These are phyloP conservation scores for Pseudogymnoascus sp. DNA, from an alignment of 2,329 filamentous ascomycete genomes.

Conservation along the genomic window DNA sequence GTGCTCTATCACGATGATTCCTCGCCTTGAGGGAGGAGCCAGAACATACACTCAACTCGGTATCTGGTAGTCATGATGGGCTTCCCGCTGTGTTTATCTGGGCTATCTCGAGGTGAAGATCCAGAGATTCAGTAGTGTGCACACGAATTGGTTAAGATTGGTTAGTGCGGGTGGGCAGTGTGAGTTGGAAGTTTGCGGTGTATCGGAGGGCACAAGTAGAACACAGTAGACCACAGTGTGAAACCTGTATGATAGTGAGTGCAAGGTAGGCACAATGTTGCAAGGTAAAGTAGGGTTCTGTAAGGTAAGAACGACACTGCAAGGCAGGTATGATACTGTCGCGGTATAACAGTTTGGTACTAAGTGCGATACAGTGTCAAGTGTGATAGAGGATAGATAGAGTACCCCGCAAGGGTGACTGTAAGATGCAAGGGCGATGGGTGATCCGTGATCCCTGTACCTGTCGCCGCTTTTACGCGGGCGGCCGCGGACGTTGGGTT, in stretches of 20 bases:
- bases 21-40: background rate
- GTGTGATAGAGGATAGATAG: background rate
- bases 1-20: slow-evolving; percentile 4
- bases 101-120: background rate
- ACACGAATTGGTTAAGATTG: background rate
- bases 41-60: slow-evolving; percentile 63
- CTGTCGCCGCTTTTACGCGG: background rate
- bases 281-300: background rate
- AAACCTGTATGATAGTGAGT: background rate
- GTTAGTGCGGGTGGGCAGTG: background rate
- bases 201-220: background rate
- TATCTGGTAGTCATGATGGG: slow-evolving; percentile 54
- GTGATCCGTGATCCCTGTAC: background rate
- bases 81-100: background rate
- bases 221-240: background rate
- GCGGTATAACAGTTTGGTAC: too few relatives aligned
- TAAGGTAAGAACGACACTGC: background rate
- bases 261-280: background rate
- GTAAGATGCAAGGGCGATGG: background rate
- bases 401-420: slow-evolving; percentile 3
- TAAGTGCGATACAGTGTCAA: background rate
- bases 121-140: background rate
- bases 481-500: background rate
- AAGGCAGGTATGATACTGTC: background rate
- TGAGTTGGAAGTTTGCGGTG: background rate